These are phyloP conservation scores for Aspergillus arachidicola DNA, from an alignment of 2,329 filamentous ascomycete genomes.

Conservation along the genomic window DNA sequence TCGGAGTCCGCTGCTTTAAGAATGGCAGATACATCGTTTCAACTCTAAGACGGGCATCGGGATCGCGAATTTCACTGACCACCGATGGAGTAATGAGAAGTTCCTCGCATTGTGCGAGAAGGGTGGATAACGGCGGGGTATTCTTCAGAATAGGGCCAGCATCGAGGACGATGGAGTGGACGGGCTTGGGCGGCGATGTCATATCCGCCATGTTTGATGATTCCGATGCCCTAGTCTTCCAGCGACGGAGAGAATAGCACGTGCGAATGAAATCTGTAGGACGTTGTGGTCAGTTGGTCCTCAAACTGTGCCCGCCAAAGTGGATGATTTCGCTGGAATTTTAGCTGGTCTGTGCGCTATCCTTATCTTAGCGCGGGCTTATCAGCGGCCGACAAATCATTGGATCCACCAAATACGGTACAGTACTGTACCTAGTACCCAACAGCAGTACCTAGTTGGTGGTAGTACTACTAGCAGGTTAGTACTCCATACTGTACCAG, in stretches of 20 bases:
- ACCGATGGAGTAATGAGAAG: conserved; percentile 85
- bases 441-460: background rate
- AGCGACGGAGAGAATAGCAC: background rate
- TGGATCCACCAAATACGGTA: background rate
- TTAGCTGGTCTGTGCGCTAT: conserved; percentile 40
- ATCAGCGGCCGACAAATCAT: background rate
- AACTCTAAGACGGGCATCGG: conserved; percentile 75
- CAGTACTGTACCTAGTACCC: background rate
- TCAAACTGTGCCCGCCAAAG: conserved; percentile 4
- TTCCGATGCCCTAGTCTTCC: background rate
- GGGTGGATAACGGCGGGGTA: conserved; percentile 78
- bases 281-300: background rate
- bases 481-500: background rate
- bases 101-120: conserved; percentile 74
- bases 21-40: conserved; percentile 87
- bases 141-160: conserved; percentile 94
- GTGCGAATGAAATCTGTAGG: background rate
- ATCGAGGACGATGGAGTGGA: conserved; percentile 85
- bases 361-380: conserved; percentile 39
- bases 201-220: conserved; percentile 26
- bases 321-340: conserved; percentile 26
- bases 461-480: no score
- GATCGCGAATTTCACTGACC: conserved; percentile 83
- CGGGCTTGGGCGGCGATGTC: conserved; percentile 57
- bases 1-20: conserved; percentile 73